Base-by-base conservation (phyloP, 345 rosid species). In the Rhizophora mangle region DNA sequence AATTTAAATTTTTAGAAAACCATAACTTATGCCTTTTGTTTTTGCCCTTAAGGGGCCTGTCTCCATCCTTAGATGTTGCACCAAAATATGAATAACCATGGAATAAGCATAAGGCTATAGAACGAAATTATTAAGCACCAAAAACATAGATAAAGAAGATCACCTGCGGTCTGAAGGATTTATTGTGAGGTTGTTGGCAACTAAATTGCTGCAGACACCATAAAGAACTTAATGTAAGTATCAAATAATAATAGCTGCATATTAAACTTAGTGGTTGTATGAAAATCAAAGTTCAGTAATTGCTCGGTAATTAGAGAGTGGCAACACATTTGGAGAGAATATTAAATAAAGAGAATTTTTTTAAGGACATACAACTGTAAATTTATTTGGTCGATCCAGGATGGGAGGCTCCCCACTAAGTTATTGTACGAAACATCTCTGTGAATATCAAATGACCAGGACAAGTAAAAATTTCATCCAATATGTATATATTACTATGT, bases 351-450 rank as follows among this genome's bases (percentile, higher is more conserved):
- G 16, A 43, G 47, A 11, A 43, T 2, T 2, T 43, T 43, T 43
- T 43, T 10, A 11, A 32, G 52, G 49, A 70, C 91, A 65, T 77
- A 90, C 96, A 92, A 63, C 64, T 78, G 76, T 68, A 89, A 74
- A 54, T 78, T 72, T 58, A 20, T 64, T 59, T 67, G 68, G 64
- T 24, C 80, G 78, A 86, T 67, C 96, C 96, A 90, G 20, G 92
- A 76, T 73, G 98, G 96, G 73, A 88, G 69, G 74, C 54, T 83
- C 34, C 95, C 95, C 3, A 69, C 60, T 78, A 90, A 79, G 76
- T 81, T 80, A 76, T 92, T 92, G 79, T 90, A 90, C 0, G 96
- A 87, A 54, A 87, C 81, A 82, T 92, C 98, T 84, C 98, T 90
- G 82, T 49, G 61, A 81, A 60, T 29, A 60, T 18, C 39, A 62